Conservation (phyloP, 2,329 filamentous ascomycete genomes). For the Trichoderma aggressivum region DNA sequence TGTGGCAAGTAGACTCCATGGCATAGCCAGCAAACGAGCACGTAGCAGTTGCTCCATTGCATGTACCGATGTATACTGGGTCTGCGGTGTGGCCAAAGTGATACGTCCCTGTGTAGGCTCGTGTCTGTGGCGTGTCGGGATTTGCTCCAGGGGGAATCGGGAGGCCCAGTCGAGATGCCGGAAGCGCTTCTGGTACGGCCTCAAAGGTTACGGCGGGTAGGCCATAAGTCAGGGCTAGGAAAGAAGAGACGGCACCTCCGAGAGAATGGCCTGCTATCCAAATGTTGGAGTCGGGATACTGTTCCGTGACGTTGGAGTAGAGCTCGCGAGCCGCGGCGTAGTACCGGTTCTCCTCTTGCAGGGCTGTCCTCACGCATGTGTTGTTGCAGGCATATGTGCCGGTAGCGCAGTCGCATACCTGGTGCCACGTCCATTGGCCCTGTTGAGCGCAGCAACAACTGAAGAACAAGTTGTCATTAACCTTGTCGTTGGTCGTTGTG, state of each 20-base stretch:
- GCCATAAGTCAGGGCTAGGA: constrained; percentile 88
- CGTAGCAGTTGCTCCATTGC: constrained; percentile 82
- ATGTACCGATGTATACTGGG: constrained; percentile 89
- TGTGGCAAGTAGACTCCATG: constrained; percentile 88
- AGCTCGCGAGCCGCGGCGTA: constrained; percentile 86
- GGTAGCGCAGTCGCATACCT: constrained; percentile 90
- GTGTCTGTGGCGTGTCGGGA: constrained; percentile 65
- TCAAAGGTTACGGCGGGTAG: constrained; percentile 90
- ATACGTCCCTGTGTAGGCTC: constrained; percentile 71
- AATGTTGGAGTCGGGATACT: constrained; percentile 80
- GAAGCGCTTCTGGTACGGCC: constrained; percentile 85
- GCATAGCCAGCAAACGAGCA: constrained; percentile 93
- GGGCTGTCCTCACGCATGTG: constrained; percentile 74
- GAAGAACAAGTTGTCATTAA: constrained; percentile 97
- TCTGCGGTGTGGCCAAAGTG: constrained; percentile 97
- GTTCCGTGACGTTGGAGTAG: constrained; percentile 84
- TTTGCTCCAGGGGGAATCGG: constrained; percentile 78
- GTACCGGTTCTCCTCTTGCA: constrained; percentile 82
- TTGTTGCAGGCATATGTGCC: constrained; percentile 87
- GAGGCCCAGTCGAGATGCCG: constrained; percentile 78
- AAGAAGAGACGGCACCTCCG: constrained; percentile 82
- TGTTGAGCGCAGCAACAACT: constrained; percentile 97
- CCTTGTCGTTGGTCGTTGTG: constrained; percentile 94
- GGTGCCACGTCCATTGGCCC: constrained; percentile 82
- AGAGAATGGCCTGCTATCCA: constrained; percentile 94